Percentiles rank a stretch among this genome's conserved stretches.
Conservation (phyloP, 345 rosid genomes). For the Lumnitzera racemosa region DNA sequence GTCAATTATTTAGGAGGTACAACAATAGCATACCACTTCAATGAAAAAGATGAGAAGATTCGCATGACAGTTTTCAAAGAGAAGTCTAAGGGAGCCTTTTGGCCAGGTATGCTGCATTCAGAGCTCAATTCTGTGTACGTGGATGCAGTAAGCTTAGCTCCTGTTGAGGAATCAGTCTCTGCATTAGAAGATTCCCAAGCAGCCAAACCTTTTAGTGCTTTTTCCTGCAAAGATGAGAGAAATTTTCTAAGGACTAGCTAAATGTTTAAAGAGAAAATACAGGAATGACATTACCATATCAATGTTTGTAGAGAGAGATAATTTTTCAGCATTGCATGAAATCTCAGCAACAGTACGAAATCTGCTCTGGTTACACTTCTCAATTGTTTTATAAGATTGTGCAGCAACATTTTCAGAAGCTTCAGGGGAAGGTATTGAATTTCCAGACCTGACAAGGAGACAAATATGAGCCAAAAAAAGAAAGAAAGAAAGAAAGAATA, state of each 20-base stretch:
- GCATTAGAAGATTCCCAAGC: constrained; percentile 33
- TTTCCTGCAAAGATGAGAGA: constrained; percentile 41
- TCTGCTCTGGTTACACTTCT: constrained; percentile 50
- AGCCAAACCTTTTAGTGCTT: constrained; percentile 82
- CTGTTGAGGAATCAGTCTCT: constrained; percentile 29
- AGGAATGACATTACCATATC: constrained; percentile 68
- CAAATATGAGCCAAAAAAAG: constrained; percentile 4
- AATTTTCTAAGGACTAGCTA: constrained; percentile 3
- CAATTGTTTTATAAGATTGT: constrained; percentile 32
- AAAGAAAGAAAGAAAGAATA: constrained; percentile 1
- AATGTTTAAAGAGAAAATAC: neutral
- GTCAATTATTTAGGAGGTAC: too few species aligned
- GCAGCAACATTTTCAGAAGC: constrained; percentile 27
- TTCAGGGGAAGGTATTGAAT: constrained; percentile 29
- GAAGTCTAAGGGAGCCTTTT: constrained; percentile 72
- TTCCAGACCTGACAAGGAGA: constrained; percentile 34
- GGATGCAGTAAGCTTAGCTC: constrained; percentile 25
- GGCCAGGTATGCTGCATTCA: constrained; percentile 47
- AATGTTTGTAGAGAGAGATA: constrained; percentile 34
- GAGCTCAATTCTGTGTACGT: constrained; percentile 32
- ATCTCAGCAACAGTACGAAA: constrained; percentile 82
- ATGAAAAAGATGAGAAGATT: constrained; percentile 51
- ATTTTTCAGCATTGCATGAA: constrained; percentile 52
- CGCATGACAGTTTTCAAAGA: constrained; percentile 73
- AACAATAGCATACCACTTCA: constrained; percentile 46